Evolutionary conservation across 1,284 basidiomycete species (phyloP).

Genomic region (Rhodotorula sp.): DNA sequence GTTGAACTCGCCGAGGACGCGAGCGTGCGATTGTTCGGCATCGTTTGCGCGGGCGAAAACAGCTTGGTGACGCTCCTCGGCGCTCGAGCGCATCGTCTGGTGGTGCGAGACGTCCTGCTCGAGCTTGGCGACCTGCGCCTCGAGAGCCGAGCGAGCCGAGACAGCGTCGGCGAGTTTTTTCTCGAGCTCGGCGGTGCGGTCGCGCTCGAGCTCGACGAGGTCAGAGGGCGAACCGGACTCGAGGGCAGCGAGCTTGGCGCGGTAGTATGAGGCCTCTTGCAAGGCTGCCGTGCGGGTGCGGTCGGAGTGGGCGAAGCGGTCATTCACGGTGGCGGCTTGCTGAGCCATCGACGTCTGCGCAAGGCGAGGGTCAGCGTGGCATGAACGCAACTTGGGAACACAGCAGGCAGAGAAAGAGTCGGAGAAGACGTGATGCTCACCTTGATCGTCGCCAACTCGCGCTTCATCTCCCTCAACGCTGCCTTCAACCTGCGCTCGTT

Average conservation of each 20-base stretch:
- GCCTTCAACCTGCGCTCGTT: constrained; percentile 63
- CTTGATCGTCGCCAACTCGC: constrained; percentile 83
- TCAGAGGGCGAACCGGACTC: constrained; percentile 67
- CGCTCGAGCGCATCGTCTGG: constrained; percentile 60
- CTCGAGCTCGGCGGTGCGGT: constrained; percentile 78
- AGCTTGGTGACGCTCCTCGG: constrained; percentile 77
- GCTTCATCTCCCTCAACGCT: constrained; percentile 65
- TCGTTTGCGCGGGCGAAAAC: constrained; percentile 76
- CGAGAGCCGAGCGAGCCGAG: constrained; percentile 66
- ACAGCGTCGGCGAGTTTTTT: constrained; percentile 70
- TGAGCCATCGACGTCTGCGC: constrained; percentile 66
- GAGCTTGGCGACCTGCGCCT: constrained; percentile 71
- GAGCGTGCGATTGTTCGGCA: constrained; percentile 75
- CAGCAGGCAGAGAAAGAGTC: constrained; percentile 2
- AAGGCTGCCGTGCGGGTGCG: constrained; percentile 73
- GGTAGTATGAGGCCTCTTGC: constrained; percentile 95
- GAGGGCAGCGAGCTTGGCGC: constrained; percentile 83
- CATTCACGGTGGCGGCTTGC: constrained; percentile 73
- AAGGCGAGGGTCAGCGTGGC: constrained; percentile 21
- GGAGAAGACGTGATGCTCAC: constrained; percentile 55
- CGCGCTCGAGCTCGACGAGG: constrained; percentile 69
- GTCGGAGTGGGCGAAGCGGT: constrained; percentile 76
- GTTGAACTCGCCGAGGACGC: constrained; percentile 66
- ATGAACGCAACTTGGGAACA: too few species aligned
- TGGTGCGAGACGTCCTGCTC: constrained; percentile 49